These are phyloP conservation scores for Blakeslea trispora DNA, from an alignment of 371 early-diverging fungal species.

Conservation along the genomic window DNA sequence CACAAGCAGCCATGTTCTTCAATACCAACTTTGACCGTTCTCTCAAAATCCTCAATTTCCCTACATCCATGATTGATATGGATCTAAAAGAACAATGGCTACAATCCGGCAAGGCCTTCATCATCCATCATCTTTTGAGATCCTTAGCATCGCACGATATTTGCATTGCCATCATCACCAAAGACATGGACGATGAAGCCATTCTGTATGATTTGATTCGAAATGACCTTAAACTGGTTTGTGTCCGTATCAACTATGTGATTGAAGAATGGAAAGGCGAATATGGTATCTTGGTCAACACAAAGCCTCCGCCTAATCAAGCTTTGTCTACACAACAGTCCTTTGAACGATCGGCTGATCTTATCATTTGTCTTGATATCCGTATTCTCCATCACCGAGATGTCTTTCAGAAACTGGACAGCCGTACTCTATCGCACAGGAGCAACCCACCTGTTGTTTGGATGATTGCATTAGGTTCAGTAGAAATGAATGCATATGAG, in stretches of 20 bases:
- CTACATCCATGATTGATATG: background rate
- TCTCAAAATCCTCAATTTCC: constrained; percentile 7
- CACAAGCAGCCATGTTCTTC: background rate
- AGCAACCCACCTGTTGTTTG: constrained; percentile 3
- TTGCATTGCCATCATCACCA: background rate
- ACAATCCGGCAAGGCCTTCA: constrained; percentile 11
- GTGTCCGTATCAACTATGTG: constrained; percentile 15
- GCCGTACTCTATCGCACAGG: no score
- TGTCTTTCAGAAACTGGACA: background rate
- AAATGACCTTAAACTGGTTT: background rate
- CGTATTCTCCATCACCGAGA: background rate
- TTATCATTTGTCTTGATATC: constrained; percentile 12
- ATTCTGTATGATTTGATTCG: background rate
- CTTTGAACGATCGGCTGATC: constrained; percentile 1
- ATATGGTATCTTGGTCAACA: constrained; percentile 21
- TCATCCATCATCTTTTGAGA: constrained; percentile 7
- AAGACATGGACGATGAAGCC: constrained; percentile 15
- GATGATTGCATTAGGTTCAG: constrained; percentile 16
- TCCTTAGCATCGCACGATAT: constrained; percentile 1
- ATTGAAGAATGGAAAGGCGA: constrained; percentile 12
- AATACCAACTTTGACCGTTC: constrained; percentile 4
- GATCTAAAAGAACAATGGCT: constrained; percentile 2
- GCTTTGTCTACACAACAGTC: background rate
- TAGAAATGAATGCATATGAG: constrained; percentile 9
- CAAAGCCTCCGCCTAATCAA: background rate